These are phyloP conservation scores for Plasmopara muralis DNA, from an alignment of 352 stramenopile genomes.

Conservation along the genomic window DNA sequence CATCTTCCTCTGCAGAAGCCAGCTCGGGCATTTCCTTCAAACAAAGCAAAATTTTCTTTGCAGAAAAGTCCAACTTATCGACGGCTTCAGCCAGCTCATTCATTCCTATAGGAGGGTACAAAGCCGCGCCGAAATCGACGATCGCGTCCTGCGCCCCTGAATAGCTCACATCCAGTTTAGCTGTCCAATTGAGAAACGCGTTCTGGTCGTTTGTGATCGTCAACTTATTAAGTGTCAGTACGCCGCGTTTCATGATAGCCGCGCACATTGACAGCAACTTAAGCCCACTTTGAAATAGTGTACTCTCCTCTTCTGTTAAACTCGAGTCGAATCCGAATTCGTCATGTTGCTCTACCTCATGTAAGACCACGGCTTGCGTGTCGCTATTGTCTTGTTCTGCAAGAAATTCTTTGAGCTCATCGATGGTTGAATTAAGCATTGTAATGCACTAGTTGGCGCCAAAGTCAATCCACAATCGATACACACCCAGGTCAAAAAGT, in stretches of 20 bases:
- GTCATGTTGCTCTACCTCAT: constrained; percentile 60
- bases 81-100: constrained; percentile 48
- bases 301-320: constrained; percentile 57
- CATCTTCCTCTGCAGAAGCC: constrained; percentile 25
- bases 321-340: constrained; percentile 75
- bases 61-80: constrained; percentile 25
- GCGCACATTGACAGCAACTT: constrained; percentile 70
- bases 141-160: constrained; percentile 51
- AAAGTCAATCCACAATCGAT: neutral
- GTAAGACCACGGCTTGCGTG: constrained; percentile 17
- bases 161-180: constrained; percentile 58
- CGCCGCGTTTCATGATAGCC: constrained; percentile 72
- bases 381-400: constrained; percentile 36
- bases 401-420: constrained; percentile 74
- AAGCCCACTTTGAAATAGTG: constrained; percentile 55
- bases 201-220: constrained; percentile 50
- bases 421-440: constrained; percentile 75
- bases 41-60: constrained; percentile 35
- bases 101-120: constrained; percentile 68
- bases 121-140: constrained; percentile 75
- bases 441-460: constrained; percentile 43
- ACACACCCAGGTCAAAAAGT: neutral
- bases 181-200: constrained; percentile 66
- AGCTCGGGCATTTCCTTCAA: constrained; percentile 51
- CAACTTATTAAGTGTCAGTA: constrained; percentile 73